phyloP scores from a whole-genome alignment of 352 stramenopile species.

The Stephanocyclus meneghinianus region DNA sequence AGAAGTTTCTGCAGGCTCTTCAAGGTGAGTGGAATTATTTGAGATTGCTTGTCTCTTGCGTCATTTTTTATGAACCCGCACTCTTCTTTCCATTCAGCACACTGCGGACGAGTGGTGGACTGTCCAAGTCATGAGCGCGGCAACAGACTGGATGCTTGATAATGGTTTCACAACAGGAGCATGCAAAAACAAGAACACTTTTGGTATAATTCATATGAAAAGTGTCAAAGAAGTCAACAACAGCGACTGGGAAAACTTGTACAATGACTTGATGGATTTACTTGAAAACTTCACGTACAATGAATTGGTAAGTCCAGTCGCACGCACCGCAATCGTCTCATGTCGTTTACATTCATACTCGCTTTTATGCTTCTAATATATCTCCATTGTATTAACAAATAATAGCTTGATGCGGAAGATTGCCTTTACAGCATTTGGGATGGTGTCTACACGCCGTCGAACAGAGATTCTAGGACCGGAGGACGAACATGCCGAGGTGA shows the following conservation, averaged over 20 bases:
- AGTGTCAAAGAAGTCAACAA: neutral
- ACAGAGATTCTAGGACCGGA: neutral
- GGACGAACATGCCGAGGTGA: constrained; percentile 3
- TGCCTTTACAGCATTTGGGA: constrained; percentile 1
- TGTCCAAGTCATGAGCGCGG: constrained; percentile 1
- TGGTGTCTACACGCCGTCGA: neutral
- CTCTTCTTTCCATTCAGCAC: neutral
- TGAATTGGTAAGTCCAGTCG: constrained; percentile 7
- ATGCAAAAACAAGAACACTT: constrained; percentile 12
- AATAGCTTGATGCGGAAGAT: constrained; percentile 14
- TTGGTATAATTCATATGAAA: constrained; percentile 4
- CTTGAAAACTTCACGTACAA: neutral
- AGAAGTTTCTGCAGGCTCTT: constrained; percentile 13
- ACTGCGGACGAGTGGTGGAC: constrained; percentile 8
- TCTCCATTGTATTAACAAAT: neutral
- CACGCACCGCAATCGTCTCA: neutral
- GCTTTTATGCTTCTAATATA: neutral
- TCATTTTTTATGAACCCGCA: neutral
- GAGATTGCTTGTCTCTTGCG: neutral
- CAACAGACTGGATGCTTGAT: constrained; percentile 10
- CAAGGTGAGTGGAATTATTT: constrained; percentile 1
- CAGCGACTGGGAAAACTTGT: neutral
- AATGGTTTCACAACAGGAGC: constrained; percentile 9
- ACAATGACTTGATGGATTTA: constrained; percentile 9
- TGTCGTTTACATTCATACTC: neutral